phyloP scores from a whole-genome alignment of 2,329 filamentous ascomycete species.

The Thelonectria olida region DNA sequence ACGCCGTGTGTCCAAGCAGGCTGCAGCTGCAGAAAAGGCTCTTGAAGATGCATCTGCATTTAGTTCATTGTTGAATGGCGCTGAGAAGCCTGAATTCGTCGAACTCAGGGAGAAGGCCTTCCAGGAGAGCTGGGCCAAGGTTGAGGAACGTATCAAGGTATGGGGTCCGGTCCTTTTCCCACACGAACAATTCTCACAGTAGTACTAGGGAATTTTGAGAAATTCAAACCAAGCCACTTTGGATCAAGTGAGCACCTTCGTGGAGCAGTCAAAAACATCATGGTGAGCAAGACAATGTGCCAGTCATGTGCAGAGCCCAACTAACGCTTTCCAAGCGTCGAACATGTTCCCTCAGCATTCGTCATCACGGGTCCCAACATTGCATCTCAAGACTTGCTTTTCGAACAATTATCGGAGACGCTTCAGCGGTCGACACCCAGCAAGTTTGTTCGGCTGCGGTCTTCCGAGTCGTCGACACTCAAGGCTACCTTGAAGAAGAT shows the following conservation, averaged over 20 bases:
- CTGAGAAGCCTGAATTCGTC: constrained; percentile 59
- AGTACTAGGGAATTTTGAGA: constrained; percentile 60
- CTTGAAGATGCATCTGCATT: constrained; percentile 48
- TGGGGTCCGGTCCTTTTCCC: neutral
- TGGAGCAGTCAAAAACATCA: constrained; percentile 50
- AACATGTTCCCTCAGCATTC: constrained; percentile 73
- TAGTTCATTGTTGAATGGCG: constrained; percentile 62
- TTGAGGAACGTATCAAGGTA: constrained; percentile 70
- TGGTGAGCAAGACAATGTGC: constrained; percentile 39
- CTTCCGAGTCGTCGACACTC: constrained; percentile 76
- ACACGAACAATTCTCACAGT: constrained; percentile 34
- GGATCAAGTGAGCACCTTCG: constrained; percentile 65
- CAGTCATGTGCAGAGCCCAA: neutral
- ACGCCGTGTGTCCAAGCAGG: constrained; percentile 60
- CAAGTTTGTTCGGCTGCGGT: constrained; percentile 73
- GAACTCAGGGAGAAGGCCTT: constrained; percentile 68
- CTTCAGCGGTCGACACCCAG: constrained; percentile 58
- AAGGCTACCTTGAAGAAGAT: constrained; percentile 78
- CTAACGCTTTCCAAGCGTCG: constrained; percentile 42
- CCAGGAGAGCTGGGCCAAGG: constrained; percentile 69
- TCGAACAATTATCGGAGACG: constrained; percentile 72
- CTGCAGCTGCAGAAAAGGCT: constrained; percentile 27
- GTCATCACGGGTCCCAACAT: constrained; percentile 83
- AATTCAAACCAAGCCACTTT: constrained; percentile 70
- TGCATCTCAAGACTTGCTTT: constrained; percentile 78